phyloP scores from a whole-genome alignment of 768 basidiomycete genomes.

The Rhizopogon sp. region DNA sequence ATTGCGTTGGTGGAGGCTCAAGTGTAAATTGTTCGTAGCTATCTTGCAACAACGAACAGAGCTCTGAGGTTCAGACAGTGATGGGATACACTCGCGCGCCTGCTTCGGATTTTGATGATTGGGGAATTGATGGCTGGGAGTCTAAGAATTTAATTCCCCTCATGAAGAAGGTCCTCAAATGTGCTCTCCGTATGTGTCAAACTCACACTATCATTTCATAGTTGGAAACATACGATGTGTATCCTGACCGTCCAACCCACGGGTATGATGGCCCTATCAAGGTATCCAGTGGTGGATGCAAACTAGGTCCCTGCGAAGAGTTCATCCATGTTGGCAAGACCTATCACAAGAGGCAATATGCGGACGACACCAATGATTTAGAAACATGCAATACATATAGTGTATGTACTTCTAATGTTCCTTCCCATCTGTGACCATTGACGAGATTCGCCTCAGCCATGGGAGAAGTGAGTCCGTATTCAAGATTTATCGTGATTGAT shows the following conservation, averaged over 20 bases:
- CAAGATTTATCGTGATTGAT: not conserved
- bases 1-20: slow-evolving; percentile 59
- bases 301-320: slow-evolving; percentile 28
- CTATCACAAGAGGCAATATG: slow-evolving; percentile 41
- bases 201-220: not conserved
- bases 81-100: slow-evolving; percentile 55
- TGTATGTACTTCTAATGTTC: slow-evolving; percentile 18
- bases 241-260: slow-evolving; percentile 22
- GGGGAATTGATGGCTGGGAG: slow-evolving; percentile 64
- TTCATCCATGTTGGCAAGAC: slow-evolving; percentile 40
- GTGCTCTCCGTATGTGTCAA: not conserved
- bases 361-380: slow-evolving; percentile 47
- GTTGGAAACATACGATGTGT: slow-evolving; percentile 30
- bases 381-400: slow-evolving; percentile 17
- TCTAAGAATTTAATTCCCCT: slow-evolving; percentile 53
- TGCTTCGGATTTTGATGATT: slow-evolving; percentile 63
- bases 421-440: not conserved
- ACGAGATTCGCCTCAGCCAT: slow-evolving; percentile 30
- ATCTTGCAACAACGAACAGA: not conserved
- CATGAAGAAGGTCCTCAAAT: slow-evolving; percentile 43
- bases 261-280: slow-evolving; percentile 30
- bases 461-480: slow-evolving; percentile 38
- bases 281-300: slow-evolving; percentile 13
- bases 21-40: slow-evolving; percentile 48
- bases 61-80: slow-evolving; percentile 11